Base-by-base conservation (phyloP, 495 filamentous ascomycete species). In the Lophium mytilinum region DNA sequence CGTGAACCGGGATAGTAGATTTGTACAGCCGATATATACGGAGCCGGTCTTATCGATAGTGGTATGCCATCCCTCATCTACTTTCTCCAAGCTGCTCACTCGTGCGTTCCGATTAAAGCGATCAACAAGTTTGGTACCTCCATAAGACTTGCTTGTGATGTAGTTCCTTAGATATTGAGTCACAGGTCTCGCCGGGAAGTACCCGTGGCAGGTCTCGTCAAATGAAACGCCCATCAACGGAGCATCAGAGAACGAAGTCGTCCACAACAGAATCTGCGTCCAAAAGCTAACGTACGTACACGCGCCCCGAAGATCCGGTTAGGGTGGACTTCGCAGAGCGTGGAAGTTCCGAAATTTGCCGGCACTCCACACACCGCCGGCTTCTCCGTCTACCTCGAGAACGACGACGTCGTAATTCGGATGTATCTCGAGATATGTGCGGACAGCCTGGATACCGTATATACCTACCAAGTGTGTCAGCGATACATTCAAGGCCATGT, bases 151-250 rank as follows among this genome's bases (percentile, higher is more conserved):
- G 24, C 47, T 45, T 41, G 70, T 60, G 15, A 76, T 49, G 54
- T 78, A 78, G 15, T 68, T 56, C 46, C 73, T 68, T 15, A 76
- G 68, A 59, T 78, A 76, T 42, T 66, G 36, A 9, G 75, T 72
- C n/a, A 71, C 64, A 55, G 74, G 64, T 47, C 69, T 69, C 4
- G 75, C 72, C 36, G 65, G 57, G 53, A 73, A 72, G 50, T 67
- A 66, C 9, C 67, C 68, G 45, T 70, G 52, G 43, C 63, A 66
- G 3, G 30, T 41, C 21, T 73, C 67, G 30, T 63, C 63, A 0
- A 59, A 37, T 15, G 66, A 64, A 4, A 73, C 70, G 11, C 33
- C 41, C 14, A 50, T 35, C 55, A 75, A 64, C 17, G 65, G 55
- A 43, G 54, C 49, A 56, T 77, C 74, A 0, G 74, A 73, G 51